Conservation (phyloP, 495 filamentous ascomycete species). For the Pseudomonodictys pantanalensis region DNA sequence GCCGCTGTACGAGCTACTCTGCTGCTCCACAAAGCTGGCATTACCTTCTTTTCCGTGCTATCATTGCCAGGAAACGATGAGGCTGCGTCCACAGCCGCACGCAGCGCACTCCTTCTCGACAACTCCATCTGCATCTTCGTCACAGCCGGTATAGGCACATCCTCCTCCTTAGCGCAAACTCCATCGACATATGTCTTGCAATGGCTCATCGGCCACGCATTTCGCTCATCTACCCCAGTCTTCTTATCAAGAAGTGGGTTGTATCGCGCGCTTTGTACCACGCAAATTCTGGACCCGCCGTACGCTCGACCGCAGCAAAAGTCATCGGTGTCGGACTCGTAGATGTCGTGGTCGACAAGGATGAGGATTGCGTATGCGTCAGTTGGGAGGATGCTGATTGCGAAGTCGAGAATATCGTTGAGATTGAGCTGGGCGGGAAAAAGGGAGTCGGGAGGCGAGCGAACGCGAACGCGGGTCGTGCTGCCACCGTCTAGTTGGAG, state of each 20-base stretch:
- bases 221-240: conserved; percentile 47
- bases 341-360: conserved; percentile 61
- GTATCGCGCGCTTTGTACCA: conserved; percentile 61
- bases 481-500: conserved; percentile 42
- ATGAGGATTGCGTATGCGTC: conserved; percentile 62
- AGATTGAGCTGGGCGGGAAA: conserved; percentile 59
- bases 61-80: neutral
- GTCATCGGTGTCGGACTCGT: conserved; percentile 64
- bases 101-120: neutral
- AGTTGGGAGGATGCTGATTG: conserved; percentile 52
- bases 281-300: conserved; percentile 57
- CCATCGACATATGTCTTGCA: conserved; percentile 51
- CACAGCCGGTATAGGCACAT: neutral
- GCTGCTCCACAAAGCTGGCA: conserved; percentile 54
- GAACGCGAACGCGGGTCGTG: conserved; percentile 54
- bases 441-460: conserved; percentile 47
- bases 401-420: conserved; percentile 61
- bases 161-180: conserved; percentile 30
- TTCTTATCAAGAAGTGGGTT: conserved; percentile 51
- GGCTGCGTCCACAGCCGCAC: conserved; percentile 14
- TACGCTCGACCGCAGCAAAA: conserved; percentile 69
- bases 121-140: neutral
- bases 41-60: conserved; percentile 7
- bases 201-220: conserved; percentile 65
- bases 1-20: conserved; percentile 55